A percentile compares a stretch with the other conserved stretches of the same genome.
phyloP scores from a whole-genome alignment of 106 monocot genomes.

The Dendrobium chrysotoxum region DNA sequence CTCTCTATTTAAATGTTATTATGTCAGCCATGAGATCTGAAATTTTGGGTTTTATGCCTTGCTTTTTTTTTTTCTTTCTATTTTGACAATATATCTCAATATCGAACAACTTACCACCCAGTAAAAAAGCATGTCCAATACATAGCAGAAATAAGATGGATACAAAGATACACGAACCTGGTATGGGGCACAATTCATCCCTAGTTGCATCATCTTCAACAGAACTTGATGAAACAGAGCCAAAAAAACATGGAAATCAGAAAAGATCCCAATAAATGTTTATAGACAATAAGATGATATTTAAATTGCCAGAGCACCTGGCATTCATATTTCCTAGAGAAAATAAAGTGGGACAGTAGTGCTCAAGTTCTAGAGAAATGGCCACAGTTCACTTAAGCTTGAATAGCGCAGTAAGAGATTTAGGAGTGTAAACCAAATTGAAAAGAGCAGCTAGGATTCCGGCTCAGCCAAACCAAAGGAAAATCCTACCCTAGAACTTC shows the following conservation, averaged over 20 bases:
- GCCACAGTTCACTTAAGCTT: not conserved
- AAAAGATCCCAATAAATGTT: not conserved
- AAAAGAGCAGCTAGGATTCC: too few species aligned
- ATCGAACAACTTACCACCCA: not conserved
- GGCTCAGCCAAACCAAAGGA: not conserved
- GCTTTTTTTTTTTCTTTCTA: not conserved
- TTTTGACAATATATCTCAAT: not conserved
- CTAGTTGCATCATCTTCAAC: not conserved
- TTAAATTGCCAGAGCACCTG: not conserved
- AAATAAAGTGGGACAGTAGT: not conserved
- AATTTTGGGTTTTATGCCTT: too few species aligned
- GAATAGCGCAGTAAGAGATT: not conserved
- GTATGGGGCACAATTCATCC: not conserved
- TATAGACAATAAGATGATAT: not conserved
- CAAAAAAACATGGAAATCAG: not conserved
- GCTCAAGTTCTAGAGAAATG: not conserved
- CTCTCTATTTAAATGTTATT: too few species aligned
- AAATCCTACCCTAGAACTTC: not conserved
- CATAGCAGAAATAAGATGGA: not conserved
- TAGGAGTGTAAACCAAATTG: not conserved
- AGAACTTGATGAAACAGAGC: not conserved
- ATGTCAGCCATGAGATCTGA: too few species aligned
- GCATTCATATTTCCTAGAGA: not conserved
- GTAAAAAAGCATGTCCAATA: not conserved
- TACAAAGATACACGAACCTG: not conserved